A percentile compares a stretch with the other conserved stretches of the same genome.
Conservation (phyloP, 1,284 basidiomycete genomes). For the Apiotrichum sp. region DNA sequence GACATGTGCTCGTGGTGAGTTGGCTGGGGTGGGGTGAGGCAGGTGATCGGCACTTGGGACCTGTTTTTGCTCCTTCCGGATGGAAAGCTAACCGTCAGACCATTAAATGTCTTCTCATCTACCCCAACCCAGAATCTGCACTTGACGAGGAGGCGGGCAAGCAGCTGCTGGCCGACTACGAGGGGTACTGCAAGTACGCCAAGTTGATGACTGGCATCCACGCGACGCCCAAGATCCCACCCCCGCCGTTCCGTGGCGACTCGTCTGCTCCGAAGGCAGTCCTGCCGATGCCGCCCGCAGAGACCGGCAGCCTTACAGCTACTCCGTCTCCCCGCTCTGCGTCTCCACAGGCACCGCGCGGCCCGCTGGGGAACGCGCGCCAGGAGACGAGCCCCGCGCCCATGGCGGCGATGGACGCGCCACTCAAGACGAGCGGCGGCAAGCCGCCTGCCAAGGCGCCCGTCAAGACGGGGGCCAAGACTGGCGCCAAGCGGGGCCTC, state of each 20-base stretch:
- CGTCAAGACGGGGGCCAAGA: slow-evolving; percentile 23
- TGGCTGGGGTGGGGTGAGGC: too few species aligned
- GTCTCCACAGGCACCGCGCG: neutral
- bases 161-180: slow-evolving; percentile 79
- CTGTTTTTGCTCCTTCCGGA: too few species aligned
- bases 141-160: slow-evolving; percentile 92
- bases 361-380: slow-evolving; percentile 27
- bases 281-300: slow-evolving; percentile 13
- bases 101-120: slow-evolving; percentile 89
- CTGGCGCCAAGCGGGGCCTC: slow-evolving; percentile 35
- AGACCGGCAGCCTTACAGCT: neutral
- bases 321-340: slow-evolving; percentile 4
- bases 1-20: slow-evolving; percentile 68
- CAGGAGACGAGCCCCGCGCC: slow-evolving; percentile 34
- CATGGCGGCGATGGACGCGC: neutral
- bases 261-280: slow-evolving; percentile 1
- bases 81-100: slow-evolving; percentile 47
- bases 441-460: neutral
- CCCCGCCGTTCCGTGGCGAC: slow-evolving; percentile 14
- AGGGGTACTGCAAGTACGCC: slow-evolving; percentile 62
- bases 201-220: slow-evolving; percentile 27
- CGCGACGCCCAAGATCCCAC: slow-evolving; percentile 21
- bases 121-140: slow-evolving; percentile 91
- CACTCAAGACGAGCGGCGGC: slow-evolving; percentile 7
- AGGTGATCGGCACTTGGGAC: too few species aligned